Base-by-base conservation (phyloP, 75 land plant species). In the Adiantum capillusveneris region DNA sequence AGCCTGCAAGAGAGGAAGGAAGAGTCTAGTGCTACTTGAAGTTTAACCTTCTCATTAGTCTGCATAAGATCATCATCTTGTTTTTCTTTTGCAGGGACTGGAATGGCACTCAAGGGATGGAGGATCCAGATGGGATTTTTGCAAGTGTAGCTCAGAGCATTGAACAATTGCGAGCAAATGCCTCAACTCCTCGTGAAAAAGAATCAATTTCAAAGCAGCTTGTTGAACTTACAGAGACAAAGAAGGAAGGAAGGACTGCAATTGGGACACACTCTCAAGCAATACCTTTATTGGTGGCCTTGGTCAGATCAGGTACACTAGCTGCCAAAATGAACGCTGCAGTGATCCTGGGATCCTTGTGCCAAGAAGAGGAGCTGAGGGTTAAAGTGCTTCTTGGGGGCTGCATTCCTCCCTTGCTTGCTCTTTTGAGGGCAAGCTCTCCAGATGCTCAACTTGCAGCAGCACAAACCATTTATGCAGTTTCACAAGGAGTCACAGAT, bases 351-450 rank as follows among this genome's bases (percentile, higher is more conserved):
- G 71, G 71, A 16, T 64, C 60, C 25, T 56, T 76, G 39, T 76
- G 79, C 53, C 57, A 62, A 36, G 77, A 76, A 31, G 79, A 74
- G 48, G 79, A 76, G 26, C 69, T 76, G 18, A 54, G 79, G 11
- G 70, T 76, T 21, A 76, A 73, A 42, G 79, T 76, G 12, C 70
- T 76, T 21, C 65, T 76, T 0, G 79, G 79, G 2, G 79, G 79
- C 11, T 76, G 78, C 60, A 66, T 76, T 2, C 79, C 79, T 13
- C 79, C 77, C 16, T 46, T 76, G 69, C 59, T 76, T 27, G 53
- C 70, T 12, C 54, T 76, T 7, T 68, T 76, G 24, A 65, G 46
- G 37, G 36, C 56, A 24, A 44, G 44, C 7, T 74, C 78, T 37
- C n/a, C 65, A 22, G 79, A 76, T 58, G 79, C 79, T 6, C 79